Conservation (phyloP, 495 filamentous ascomycete species). For the Podospora pseudopauciseta region DNA sequence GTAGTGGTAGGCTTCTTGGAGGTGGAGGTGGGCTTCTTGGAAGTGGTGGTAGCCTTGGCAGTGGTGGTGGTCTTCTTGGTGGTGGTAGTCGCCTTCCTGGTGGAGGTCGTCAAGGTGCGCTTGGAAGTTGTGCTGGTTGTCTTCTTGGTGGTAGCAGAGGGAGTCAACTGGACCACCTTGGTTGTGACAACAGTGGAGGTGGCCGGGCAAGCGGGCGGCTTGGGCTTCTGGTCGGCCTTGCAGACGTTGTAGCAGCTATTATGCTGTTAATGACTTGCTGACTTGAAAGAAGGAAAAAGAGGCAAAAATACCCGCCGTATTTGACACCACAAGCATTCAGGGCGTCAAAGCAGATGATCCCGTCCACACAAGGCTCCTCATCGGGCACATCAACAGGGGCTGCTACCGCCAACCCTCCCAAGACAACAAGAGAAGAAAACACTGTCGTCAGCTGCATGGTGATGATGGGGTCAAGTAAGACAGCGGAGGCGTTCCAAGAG, state of each 20-base stretch:
- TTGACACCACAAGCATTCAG: conserved; percentile 24
- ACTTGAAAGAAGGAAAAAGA: not conserved
- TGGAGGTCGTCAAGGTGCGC: conserved; percentile 1
- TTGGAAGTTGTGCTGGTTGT: conserved; percentile 6
- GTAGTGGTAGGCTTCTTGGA: conserved; percentile 6
- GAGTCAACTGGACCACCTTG: not conserved
- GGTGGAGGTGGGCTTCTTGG: conserved; percentile 7
- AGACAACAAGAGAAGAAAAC: conserved; percentile 16
- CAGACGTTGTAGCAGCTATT: conserved; percentile 27
- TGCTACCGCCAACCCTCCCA: conserved; percentile 15
- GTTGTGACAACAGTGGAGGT: conserved; percentile 10
- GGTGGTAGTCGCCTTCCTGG: conserved; percentile 5
- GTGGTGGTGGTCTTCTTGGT: conserved; percentile 5
- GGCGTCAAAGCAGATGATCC: conserved; percentile 25
- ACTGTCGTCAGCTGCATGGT: conserved; percentile 13
- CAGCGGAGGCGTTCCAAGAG: not conserved
- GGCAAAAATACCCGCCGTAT: conserved; percentile 22
- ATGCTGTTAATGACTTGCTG: not conserved
- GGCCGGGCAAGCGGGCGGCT: conserved; percentile 20
- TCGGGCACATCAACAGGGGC: conserved; percentile 1
- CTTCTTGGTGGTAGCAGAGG: not conserved
- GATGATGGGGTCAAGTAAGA: conserved; percentile 4
- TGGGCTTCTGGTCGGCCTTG: conserved; percentile 15
- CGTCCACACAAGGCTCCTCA: conserved; percentile 12
- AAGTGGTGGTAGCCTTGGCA: not conserved